Conservation (phyloP, 331 rosid species). For the Quercus phellos region DNA sequence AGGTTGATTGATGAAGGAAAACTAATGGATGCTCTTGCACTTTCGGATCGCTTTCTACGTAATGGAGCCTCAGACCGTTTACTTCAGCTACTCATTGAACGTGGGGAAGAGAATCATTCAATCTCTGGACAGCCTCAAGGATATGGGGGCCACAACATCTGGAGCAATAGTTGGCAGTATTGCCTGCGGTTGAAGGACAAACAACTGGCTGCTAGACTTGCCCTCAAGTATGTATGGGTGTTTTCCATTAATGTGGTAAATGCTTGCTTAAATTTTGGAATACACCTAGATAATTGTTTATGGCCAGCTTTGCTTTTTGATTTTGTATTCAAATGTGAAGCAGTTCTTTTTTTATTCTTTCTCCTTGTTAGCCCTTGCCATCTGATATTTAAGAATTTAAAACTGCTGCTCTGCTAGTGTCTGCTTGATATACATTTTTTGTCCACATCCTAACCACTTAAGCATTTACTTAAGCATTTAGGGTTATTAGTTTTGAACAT, state of each 20-base stretch:
- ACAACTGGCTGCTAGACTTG: slow-evolving; percentile 85
- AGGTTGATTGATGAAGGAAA: slow-evolving; percentile 86
- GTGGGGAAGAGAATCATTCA: slow-evolving; percentile 57
- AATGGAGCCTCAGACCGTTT: slow-evolving; percentile 88
- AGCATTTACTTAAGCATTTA: background rate
- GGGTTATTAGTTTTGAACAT: background rate
- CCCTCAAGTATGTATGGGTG: slow-evolving; percentile 64
- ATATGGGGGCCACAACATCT: slow-evolving; percentile 49
- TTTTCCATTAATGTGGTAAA: slow-evolving; percentile 18
- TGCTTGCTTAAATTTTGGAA: background rate
- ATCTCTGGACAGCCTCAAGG: slow-evolving; percentile 52
- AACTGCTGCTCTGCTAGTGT: background rate
- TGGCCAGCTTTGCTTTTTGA: slow-evolving; percentile 2
- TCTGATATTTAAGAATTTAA: background rate
- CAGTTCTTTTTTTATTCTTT: background rate
- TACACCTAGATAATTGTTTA: background rate
- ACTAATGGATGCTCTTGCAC: slow-evolving; percentile 95
- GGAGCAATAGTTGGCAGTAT: slow-evolving; percentile 97
- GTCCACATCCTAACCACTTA: background rate
- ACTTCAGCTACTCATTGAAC: slow-evolving; percentile 82
- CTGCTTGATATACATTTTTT: background rate
- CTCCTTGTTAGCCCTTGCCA: background rate
- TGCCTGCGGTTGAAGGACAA: slow-evolving; percentile 93
- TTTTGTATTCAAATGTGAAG: slow-evolving; percentile 7
- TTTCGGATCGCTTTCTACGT: slow-evolving; percentile 94